Percentiles rank a stretch among this genome's conserved stretches.
Evolutionary conservation across 2,329 filamentous ascomycete genomes (phyloP).

Genomic region (Sporothrix protearum): DNA sequence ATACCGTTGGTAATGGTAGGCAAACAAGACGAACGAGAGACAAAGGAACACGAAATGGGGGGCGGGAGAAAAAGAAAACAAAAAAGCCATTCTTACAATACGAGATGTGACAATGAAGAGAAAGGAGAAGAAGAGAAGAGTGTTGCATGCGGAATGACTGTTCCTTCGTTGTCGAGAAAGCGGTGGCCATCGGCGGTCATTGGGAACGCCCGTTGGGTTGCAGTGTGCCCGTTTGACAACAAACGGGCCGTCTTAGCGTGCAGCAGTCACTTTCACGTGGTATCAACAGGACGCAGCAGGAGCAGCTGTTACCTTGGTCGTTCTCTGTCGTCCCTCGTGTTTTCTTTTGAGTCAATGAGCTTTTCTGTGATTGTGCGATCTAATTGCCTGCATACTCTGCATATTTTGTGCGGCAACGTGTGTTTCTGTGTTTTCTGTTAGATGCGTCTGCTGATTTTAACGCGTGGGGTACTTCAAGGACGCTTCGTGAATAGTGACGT

Average conservation of each 20-base stretch:
- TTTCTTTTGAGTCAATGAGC: constrained; percentile 11
- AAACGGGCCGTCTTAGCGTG: constrained; percentile 2
- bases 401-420: not conserved
- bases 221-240: not conserved
- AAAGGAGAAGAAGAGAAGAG: not conserved
- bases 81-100: not conserved
- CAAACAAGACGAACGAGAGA: not conserved
- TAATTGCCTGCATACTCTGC: not conserved
- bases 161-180: not conserved
- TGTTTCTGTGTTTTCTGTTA: not conserved
- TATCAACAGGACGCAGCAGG: not conserved
- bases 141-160: not conserved
- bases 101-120: not conserved
- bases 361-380: not conserved
- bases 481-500: not conserved
- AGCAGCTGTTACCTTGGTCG: not conserved
- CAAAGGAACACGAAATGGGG: not conserved
- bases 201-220: not conserved
- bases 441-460: not conserved
- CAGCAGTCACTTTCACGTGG: constrained; percentile 17
- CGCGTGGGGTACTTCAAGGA: not conserved
- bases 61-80: not conserved
- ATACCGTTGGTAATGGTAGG: not conserved
- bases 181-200: not conserved
- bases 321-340: not conserved